Conservation (phyloP, 495 filamentous ascomycete species). For the Aspergillus coremiiformis region DNA sequence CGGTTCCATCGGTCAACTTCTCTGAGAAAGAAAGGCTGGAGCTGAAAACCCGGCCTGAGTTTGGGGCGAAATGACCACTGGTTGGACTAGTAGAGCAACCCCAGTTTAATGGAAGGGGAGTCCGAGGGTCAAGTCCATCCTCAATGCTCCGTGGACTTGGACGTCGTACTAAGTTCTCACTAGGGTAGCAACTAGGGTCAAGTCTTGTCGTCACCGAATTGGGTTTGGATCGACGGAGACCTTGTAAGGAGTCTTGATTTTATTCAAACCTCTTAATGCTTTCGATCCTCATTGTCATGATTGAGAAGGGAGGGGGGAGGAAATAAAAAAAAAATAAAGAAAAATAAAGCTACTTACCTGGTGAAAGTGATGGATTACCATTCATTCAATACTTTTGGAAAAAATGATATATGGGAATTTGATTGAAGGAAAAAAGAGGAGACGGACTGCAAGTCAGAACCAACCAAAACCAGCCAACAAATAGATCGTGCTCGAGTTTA, state of each 20-base stretch:
- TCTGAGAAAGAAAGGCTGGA: background rate
- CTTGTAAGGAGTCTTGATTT: slow-evolving; percentile 14
- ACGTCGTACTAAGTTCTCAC: background rate
- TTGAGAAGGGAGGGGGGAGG: no score
- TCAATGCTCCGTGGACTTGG: background rate
- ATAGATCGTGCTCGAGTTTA: slow-evolving; percentile 13
- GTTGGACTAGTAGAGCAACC: background rate
- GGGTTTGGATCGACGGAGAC: slow-evolving; percentile 11
- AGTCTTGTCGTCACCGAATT: slow-evolving; percentile 8
- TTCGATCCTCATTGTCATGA: no score
- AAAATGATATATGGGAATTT: no score
- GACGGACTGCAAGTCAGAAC: slow-evolving; percentile 11
- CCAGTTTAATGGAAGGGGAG: background rate
- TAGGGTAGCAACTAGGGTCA: slow-evolving; percentile 7
- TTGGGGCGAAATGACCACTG: background rate
- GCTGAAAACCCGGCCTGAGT: background rate
- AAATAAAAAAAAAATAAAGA: no score
- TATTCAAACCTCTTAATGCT: slow-evolving; percentile 4
- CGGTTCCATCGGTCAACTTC: background rate
- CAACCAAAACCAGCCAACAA: slow-evolving; percentile 14
- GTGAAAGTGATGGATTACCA: no score
- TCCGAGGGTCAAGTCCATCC: background rate
- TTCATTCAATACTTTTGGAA: no score
- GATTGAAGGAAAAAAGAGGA: background rate
- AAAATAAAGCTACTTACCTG: no score